Base-by-base conservation (phyloP, 495 filamentous ascomycete species). In the Aspergillus kassunensis region DNA sequence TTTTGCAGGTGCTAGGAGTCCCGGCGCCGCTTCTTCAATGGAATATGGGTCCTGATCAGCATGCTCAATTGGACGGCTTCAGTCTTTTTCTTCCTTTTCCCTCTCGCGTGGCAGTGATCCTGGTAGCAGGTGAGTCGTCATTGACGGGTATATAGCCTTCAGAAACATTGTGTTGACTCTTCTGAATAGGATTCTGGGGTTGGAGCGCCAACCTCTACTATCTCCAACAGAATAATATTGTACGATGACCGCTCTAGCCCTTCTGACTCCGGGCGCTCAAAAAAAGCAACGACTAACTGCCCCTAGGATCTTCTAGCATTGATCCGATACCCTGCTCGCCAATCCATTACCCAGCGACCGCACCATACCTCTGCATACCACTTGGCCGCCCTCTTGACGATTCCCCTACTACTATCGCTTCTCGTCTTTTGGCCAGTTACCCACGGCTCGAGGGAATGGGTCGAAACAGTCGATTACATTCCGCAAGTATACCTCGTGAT, bases 121-220 rank as follows among this genome's bases (percentile, higher is more conserved):
- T 95, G 49, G 82, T 93, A 47, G 72, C 90, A 47, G 90, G 90
- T 92, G 79, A 58, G 58, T 47, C 8, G 18, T 44, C 18, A 21
- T 34, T 10, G 7, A 1, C 20, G n/a, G n/a, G n/a, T n/a, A n/a
- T n/a, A 23, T 57, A 19, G 7, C 3, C 30, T 33, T 11, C 30
- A 21, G 29, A 30, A 2, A 15, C 51, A 15, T 23, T 44, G 3
- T 18, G 53, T 53, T 58, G 46, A 43, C 55, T 58, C 41, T 25
- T 46, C 15, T 24, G 48, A 39, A 36, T 56, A 93, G 89, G 88
- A 54, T 82, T 95, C 58, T 96, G 91, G 91, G 89, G 86, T 58
- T 96, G 90, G 90, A 90, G 83, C 44, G 58, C 85, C 50, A 95
- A 93, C 71, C 80, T 96, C 18, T 89, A 96, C 44, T 91, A 86